A percentile compares a stretch with the other conserved stretches of the same genome.
Conservation (phyloP, 768 basidiomycete species). For the Psilocybe sp. region DNA sequence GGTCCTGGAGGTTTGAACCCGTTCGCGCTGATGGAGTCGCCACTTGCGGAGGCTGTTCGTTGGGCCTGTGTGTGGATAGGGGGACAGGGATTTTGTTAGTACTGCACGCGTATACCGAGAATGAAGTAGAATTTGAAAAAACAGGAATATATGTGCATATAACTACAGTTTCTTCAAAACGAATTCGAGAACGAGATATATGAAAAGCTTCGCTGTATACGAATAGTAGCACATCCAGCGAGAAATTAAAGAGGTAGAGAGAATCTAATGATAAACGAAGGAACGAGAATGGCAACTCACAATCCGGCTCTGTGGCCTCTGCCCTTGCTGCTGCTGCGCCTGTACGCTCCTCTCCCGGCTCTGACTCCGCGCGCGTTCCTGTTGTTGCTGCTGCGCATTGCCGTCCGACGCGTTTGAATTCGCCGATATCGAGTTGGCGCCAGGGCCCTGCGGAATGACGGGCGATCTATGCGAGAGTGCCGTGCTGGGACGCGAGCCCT, state of each 20-base stretch:
- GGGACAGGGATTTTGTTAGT: neutral
- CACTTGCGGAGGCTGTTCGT: neutral
- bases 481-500: conserved; percentile 24
- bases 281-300: conserved; percentile 7
- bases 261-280: too few species aligned
- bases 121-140: neutral
- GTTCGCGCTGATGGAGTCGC: conserved; percentile 8
- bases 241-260: too few species aligned
- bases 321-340: conserved; percentile 14
- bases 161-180: too few species aligned
- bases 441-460: conserved; percentile 14
- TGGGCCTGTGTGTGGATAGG: conserved; percentile 10
- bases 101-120: neutral
- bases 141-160: neutral
- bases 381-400: too few species aligned
- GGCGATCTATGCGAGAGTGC: conserved; percentile 29
- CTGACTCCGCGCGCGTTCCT: neutral
- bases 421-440: too few species aligned
- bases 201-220: too few species aligned
- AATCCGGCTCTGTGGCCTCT: conserved; percentile 20
- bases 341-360: conserved; percentile 9
- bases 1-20: conserved; percentile 12
- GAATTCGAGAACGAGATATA: too few species aligned
- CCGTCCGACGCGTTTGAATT: too few species aligned
- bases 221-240: too few species aligned